Conservation (phyloP, 345 rosid species). For the Eutrema japonicum region DNA sequence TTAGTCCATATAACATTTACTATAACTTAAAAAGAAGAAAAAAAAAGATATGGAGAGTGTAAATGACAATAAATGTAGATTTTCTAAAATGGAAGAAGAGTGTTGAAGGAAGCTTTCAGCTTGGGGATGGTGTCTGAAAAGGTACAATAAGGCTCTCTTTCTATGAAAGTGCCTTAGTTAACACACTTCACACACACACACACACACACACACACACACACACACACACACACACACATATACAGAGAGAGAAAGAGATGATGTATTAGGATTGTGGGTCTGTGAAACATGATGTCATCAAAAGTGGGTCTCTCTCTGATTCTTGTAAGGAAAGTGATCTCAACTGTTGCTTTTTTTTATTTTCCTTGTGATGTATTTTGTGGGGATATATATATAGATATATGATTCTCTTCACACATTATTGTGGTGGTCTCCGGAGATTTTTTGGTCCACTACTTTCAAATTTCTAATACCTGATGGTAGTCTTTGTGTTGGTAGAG, state of each 20-base stretch:
- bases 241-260: neutral
- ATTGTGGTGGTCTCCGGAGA: constrained; percentile 32
- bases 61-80: constrained; percentile 39
- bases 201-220: neutral
- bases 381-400: constrained; percentile 38
- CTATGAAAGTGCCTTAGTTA: constrained; percentile 39
- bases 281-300: constrained; percentile 41
- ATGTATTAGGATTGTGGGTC: constrained; percentile 27
- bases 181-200: constrained; percentile 14
- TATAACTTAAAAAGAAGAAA: neutral
- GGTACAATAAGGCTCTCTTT: constrained; percentile 40
- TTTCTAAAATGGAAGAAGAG: constrained; percentile 36
- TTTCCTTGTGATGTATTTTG: constrained; percentile 37
- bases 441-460: constrained; percentile 30
- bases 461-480: constrained; percentile 3
- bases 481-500: constrained; percentile 20
- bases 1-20: constrained; percentile 11
- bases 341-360: constrained; percentile 42
- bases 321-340: constrained; percentile 49
- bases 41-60: constrained; percentile 15
- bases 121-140: constrained; percentile 43
- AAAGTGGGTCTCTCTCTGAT: constrained; percentile 41
- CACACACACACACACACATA: neutral
- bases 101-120: constrained; percentile 51
- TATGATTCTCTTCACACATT: constrained; percentile 42